A percentile compares a stretch with the other conserved stretches of the same genome.
Evolutionary conservation across 495 filamentous ascomycete species (phyloP).

Genomic region (Rostrohypoxylon terebratum): DNA sequence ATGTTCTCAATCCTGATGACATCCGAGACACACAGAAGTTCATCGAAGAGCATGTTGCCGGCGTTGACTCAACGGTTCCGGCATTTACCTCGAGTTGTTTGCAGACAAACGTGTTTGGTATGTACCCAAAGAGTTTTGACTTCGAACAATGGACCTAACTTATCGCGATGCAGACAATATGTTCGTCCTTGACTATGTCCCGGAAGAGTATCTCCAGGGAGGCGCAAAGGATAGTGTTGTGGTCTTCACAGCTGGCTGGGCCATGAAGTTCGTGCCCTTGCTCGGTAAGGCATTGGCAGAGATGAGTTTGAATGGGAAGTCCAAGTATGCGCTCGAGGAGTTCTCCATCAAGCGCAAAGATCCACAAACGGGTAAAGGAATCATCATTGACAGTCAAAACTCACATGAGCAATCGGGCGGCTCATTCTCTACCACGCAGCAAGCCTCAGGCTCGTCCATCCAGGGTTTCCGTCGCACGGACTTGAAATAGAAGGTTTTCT

Average conservation of each 20-base stretch:
- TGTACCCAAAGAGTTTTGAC: not conserved
- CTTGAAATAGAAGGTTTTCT: not conserved
- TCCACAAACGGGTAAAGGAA: not conserved
- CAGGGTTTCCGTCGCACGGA: not conserved
- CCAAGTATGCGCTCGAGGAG: not conserved
- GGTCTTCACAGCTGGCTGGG: not conserved
- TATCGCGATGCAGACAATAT: not conserved
- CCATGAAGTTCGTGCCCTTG: slow-evolving; percentile 2
- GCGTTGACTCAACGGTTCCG: not conserved
- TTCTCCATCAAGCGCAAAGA: not conserved
- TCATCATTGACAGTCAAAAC: not conserved
- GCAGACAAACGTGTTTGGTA: slow-evolving; percentile 1
- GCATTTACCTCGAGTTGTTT: not conserved
- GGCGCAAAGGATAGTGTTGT: not conserved
- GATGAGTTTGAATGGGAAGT: not conserved
- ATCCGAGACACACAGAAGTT: not conserved
- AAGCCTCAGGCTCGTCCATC: not conserved
- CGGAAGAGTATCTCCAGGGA: not conserved
- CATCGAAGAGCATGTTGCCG: not conserved
- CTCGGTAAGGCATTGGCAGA: not conserved
- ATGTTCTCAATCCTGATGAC: not conserved
- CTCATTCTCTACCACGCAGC: not conserved
- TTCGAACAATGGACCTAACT: not conserved
- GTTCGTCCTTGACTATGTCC: not conserved
- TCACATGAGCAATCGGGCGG: not conserved